Evolutionary conservation across 306 rosid species (phyloP), one percentile per base, ranked within the genome.

Genomic region (Parietaria judaica): DNA sequence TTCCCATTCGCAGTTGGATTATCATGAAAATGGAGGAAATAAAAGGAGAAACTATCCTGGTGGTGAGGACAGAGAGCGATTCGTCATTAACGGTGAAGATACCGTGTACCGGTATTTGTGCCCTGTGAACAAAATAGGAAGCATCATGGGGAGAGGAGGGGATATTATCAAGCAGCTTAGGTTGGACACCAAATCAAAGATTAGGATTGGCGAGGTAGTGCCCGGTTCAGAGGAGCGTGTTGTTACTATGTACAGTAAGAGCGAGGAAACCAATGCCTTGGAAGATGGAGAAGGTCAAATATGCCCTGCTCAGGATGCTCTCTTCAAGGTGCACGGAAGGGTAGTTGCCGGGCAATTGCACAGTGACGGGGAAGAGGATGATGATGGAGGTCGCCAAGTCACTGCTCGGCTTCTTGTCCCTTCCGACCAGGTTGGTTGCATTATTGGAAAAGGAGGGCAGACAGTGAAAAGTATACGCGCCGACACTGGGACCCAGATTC

Each of bases 61-160:
- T 6, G 95, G 90, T 58, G 99, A 84, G 47, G 99, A 94, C 3
- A 80, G 94, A 68, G 99, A 94, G 64, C 88, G 78, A 70, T 94
- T 88, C 74, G 84, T 82, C 68, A 94, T 94, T 39, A 84, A 79
- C 71, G 35, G 81, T 3, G 97, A 88, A 36, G 99, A 94, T 57
- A 86, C 97, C 0, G 99, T 94, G 37, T 94, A 74, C 70, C 84
- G 99, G 4, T 94, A 79, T 72, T 65, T 94, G 69, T 94, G 99
- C 60, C 86, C 87, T 3, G 83, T 66, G 11, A 78, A 84, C 65
- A 94, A 94, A 83, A 94, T 88, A 64, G 99, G 99, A 10, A 84
- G 94, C 83, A 86, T 94, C 39, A 94, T 94, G 73, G 99, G 99
- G 31, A 79, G 97, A 74, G 97, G 99, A 74, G 99, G 99, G 41